Conservation (phyloP, 139 green algal species). For the Coelastrella sp. region DNA sequence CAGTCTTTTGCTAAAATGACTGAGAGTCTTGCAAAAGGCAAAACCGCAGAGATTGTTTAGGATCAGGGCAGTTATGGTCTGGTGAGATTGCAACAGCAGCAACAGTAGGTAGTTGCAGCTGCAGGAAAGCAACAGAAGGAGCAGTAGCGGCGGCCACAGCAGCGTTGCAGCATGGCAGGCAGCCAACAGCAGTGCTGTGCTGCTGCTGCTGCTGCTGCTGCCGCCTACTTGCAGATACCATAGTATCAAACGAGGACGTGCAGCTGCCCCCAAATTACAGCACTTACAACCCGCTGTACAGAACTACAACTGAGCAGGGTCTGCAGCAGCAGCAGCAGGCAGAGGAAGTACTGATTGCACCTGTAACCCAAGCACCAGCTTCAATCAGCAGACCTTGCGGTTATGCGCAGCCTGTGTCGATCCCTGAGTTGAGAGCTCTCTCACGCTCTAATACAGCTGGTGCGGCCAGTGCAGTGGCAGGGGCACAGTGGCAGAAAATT, state of each 20-base stretch:
- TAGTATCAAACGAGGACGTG: neutral
- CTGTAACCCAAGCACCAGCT: neutral
- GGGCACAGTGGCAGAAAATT: neutral
- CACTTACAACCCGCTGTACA: neutral
- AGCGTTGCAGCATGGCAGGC: too few species aligned
- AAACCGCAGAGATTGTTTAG: too few species aligned
- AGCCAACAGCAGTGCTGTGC: too few species aligned
- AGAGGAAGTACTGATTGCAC: too few species aligned
- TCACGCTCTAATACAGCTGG: neutral
- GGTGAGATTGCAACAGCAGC: too few species aligned
- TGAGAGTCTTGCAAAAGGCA: too few species aligned
- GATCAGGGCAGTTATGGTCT: too few species aligned
- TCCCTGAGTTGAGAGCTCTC: neutral
- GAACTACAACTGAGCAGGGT: neutral
- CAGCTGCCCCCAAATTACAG: too few species aligned
- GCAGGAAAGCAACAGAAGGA: too few species aligned
- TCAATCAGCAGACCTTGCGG: neutral
- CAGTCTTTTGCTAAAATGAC: too few species aligned
- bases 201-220: neutral
- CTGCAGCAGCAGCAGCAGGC: neutral
- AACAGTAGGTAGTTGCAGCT: too few species aligned
- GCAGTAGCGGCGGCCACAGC: too few species aligned
- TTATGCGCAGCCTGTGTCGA: neutral
- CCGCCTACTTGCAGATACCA: neutral
- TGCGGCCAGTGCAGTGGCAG: neutral